Evolutionary conservation across 164 flowering plant genomes (phyloP).

Genomic region (Aristolochia fimbriata): DNA sequence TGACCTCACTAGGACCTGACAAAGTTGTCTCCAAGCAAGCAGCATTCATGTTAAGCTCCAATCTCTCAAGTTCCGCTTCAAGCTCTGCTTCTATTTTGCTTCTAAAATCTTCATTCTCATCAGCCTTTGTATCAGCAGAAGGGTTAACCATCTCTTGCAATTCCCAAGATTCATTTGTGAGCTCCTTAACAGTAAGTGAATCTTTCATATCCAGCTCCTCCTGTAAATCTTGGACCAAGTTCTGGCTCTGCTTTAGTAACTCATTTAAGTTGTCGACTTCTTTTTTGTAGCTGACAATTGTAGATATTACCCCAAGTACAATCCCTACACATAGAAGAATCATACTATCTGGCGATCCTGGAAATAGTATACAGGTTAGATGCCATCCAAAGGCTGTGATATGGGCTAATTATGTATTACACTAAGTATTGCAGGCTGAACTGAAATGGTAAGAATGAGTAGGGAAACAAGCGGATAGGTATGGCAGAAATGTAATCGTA

Average conservation of each 20-base stretch:
- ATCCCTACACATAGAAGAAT: constrained; percentile 50
- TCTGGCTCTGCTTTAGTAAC: constrained; percentile 49
- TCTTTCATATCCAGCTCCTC: constrained; percentile 95
- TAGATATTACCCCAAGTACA: constrained; percentile 47
- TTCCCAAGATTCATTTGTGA: constrained; percentile 36
- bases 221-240: constrained; percentile 75
- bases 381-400: too few species aligned
- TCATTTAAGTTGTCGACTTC: constrained; percentile 57
- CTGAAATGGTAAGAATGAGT: too few species aligned
- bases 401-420: too few species aligned
- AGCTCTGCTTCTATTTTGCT: constrained; percentile 89
- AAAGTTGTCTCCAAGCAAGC: constrained; percentile 30
- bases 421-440: too few species aligned
- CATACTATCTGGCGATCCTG: constrained; percentile 34
- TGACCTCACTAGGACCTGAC: constrained; percentile 48
- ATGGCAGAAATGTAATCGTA: too few species aligned
- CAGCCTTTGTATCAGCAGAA: constrained; percentile 12
- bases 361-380: background rate
- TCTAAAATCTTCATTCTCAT: constrained; percentile 32
- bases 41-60: constrained; percentile 55
- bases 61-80: constrained; percentile 83
- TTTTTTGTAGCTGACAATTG: constrained; percentile 27
- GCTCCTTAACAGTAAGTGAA: constrained; percentile 63
- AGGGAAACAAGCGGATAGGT: too few species aligned
- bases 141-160: constrained; percentile 22